Evolutionary conservation across 2,329 filamentous ascomycete genomes (phyloP), one percentile per base, ranked within the genome.

Genomic region (Aspergillus sp.): DNA sequence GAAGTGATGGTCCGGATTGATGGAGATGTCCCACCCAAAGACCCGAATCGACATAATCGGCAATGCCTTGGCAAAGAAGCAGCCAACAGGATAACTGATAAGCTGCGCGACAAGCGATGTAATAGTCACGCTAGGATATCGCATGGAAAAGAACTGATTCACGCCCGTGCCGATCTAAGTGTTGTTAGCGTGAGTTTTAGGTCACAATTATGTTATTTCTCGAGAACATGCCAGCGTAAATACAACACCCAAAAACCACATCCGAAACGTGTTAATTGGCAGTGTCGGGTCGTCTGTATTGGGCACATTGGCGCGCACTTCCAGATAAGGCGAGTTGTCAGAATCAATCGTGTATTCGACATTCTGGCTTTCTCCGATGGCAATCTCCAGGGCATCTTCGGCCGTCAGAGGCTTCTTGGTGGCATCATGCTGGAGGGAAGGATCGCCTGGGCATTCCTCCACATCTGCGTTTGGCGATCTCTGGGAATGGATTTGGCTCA

Each of bases 141-240:
- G 74, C 56, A 81, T 70, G 10, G 73, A 73, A 67, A 81, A 81
- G 68, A 81, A 79, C 55, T 80, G 77, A 59, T 80, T 80, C 45
- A 81, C 75, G 2, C 75, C 78, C 9, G 78, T 74, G 18, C 77
- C 78, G 36, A 67, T 24, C 77, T 78, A 39, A 69, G 29, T 58
- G 11, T 16, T 16, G 32, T 36, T 36, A 61, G 16, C 9, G 7
- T n/a, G 39, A 50, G 31, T 3, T 6, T 24, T 32, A 42, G 5
- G 49, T 56, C 49, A 60, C 20, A 16, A 45, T 10, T 12, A 42
- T 24, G 14, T n/a, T 4, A 26, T n/a, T 56, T 20, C 4, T 51
- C 20, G 14, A 31, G 42, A 42, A 45, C 55, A 39, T 51, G 81
- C 56, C 11, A 80, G 74, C 5, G 78, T 78, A 54, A 81, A 80